These are phyloP conservation scores for Fragilaria crotonensis DNA, from an alignment of 108 stramenopile species.

Conservation along the genomic window DNA sequence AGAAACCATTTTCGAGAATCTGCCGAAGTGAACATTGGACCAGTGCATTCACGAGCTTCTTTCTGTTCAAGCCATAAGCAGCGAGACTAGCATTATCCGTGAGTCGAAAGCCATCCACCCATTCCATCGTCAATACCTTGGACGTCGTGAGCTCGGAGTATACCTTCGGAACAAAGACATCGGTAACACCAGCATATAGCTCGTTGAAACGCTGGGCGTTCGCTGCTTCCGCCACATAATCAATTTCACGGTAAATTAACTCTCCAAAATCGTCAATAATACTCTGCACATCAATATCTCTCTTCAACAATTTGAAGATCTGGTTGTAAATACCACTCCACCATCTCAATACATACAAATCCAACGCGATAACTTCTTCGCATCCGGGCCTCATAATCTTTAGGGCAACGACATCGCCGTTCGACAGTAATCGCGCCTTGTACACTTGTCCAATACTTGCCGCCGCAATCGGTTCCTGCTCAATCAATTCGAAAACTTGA, in stretches of 20 bases:
- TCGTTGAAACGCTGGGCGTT: constrained; percentile 93
- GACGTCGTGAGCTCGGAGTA: constrained; percentile 84
- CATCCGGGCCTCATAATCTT: constrained; percentile 94
- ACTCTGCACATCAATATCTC: constrained; percentile 83
- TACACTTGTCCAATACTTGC: constrained; percentile 85
- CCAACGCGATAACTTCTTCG: constrained; percentile 89
- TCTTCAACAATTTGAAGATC: constrained; percentile 56
- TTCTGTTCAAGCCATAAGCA: constrained; percentile 55
- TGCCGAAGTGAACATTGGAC: constrained; percentile 90
- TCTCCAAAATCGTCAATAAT: constrained; percentile 97
- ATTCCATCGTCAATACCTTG: constrained; percentile 95
- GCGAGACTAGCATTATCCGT: constrained; percentile 69
- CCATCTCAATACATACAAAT: constrained; percentile 91
- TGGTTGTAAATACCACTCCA: constrained; percentile 85
- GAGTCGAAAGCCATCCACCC: constrained; percentile 88
- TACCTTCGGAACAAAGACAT: constrained; percentile 90
- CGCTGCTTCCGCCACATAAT: constrained; percentile 93
- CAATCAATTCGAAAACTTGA: constrained; percentile 84
- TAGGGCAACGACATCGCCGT: constrained; percentile 85
- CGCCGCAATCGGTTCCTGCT: constrained; percentile 81
- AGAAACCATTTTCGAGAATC: constrained; percentile 91
- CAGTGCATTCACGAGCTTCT: constrained; percentile 85
- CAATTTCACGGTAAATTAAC: constrained; percentile 92
- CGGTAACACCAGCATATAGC: constrained; percentile 83
- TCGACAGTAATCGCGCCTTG: constrained; percentile 82